Conservation (phyloP, 1,284 basidiomycete species). For the Agaricales sp. region DNA sequence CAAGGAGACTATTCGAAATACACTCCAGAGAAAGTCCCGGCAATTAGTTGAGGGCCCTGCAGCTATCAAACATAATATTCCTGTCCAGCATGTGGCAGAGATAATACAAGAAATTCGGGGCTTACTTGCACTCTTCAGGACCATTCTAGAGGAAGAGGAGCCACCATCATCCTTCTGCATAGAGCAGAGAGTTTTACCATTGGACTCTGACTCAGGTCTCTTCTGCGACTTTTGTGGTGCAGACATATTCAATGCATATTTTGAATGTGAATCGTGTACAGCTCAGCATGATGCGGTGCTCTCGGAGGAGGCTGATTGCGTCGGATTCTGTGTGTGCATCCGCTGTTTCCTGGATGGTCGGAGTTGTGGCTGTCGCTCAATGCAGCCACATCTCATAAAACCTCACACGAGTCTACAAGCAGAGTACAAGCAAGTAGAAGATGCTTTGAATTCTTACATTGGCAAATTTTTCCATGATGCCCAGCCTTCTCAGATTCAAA, state of each 20-base stretch:
- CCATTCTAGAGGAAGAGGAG: neutral
- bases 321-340: neutral
- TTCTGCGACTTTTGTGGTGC: constrained; percentile 2
- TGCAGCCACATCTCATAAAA: neutral
- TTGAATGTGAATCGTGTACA: neutral
- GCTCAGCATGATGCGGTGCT: neutral
- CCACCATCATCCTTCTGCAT: neutral
- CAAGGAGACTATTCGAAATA: constrained; percentile 49
- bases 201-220: neutral
- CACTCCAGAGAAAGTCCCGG: constrained; percentile 22
- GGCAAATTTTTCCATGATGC: too few species aligned
- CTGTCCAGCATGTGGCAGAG: neutral
- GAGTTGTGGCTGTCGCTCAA: neutral
- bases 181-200: neutral
- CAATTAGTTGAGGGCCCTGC: constrained; percentile 23
- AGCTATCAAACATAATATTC: neutral
- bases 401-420: neutral
- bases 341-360: neutral
- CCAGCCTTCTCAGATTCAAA: neutral
- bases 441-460: too few species aligned
- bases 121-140: neutral
- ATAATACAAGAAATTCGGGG: neutral
- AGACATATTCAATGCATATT: constrained; percentile 1
- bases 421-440: too few species aligned
- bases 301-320: neutral